Conservation (phyloP, 768 basidiomycete genomes). For the Termitomyces sp. region DNA sequence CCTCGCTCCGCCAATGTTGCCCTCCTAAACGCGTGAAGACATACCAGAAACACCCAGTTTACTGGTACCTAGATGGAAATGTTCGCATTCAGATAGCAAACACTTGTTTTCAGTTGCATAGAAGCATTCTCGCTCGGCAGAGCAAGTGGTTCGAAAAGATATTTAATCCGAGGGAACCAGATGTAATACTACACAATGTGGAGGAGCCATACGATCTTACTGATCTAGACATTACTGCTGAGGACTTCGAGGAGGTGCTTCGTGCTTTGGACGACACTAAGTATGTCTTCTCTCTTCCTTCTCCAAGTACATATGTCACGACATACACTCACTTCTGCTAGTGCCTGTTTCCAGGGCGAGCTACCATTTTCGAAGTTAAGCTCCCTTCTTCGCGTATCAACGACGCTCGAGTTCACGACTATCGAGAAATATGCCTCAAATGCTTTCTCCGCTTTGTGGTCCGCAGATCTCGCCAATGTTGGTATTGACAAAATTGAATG, state of each 20-base stretch:
- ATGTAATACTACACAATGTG: background rate
- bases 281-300: constrained; percentile 20
- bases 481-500: constrained; percentile 15
- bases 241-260: constrained; percentile 32
- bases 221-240: constrained; percentile 8
- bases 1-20: background rate
- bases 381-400: constrained; percentile 33
- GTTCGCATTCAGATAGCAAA: constrained; percentile 11
- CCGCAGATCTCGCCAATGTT: constrained; percentile 24
- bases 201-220: constrained; percentile 6
- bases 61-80: constrained; percentile 19
- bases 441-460: constrained; percentile 31
- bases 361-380: constrained; percentile 28
- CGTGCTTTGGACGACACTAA: constrained; percentile 28
- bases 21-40: background rate
- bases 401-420: constrained; percentile 27
- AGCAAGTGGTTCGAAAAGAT: constrained; percentile 16
- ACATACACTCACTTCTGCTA: constrained; percentile 1
- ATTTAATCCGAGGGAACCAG: constrained; percentile 8
- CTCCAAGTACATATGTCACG: background rate
- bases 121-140: constrained; percentile 16
- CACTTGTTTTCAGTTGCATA: constrained; percentile 16
- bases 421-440: constrained; percentile 27
- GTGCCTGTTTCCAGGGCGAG: constrained; percentile 15
- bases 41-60: constrained; percentile 8